Conservation (phyloP, 2,329 filamentous ascomycete genomes). For the Colletotrichum endophyticum region DNA sequence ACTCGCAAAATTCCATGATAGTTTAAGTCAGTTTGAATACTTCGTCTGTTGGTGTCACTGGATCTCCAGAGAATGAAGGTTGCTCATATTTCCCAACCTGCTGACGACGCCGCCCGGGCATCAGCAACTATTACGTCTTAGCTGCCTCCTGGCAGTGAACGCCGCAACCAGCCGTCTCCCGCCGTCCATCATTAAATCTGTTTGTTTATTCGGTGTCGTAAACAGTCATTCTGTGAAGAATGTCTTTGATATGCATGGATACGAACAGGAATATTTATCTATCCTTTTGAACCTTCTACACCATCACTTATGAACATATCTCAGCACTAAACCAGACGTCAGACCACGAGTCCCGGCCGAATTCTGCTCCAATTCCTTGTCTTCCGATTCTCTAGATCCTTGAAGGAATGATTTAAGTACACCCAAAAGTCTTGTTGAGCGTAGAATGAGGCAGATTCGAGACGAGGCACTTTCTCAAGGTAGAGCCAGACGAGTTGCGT, state of each 20-base stretch:
- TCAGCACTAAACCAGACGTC: neutral
- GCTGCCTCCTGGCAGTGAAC: neutral
- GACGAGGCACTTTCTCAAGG: too few relatives aligned
- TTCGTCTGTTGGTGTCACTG: neutral
- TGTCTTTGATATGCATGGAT: neutral
- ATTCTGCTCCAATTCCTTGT: too few relatives aligned
- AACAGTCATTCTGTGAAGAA: neutral
- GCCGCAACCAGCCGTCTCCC: neutral
- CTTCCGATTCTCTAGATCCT: neutral
- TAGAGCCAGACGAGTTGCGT: too few relatives aligned
- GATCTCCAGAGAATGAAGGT: neutral
- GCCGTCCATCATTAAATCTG: neutral
- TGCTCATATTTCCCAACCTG: neutral
- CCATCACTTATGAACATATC: accelerated
- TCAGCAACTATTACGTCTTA: neutral
- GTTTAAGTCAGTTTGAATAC: neutral
- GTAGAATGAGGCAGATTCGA: too few relatives aligned
- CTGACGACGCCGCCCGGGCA: neutral
- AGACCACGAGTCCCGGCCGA: too few relatives aligned
- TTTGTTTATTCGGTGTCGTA: neutral
- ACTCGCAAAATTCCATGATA: neutral
- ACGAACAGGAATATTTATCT: neutral
- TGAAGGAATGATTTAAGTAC: too few relatives aligned
- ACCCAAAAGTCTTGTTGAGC: accelerated
- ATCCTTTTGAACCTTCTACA: neutral